Percentiles rank a stretch among this genome's conserved stretches.
These are phyloP conservation scores for Neoarthrinium moseri DNA, from an alignment of 2,329 filamentous ascomycete genomes.

Conservation along the genomic window DNA sequence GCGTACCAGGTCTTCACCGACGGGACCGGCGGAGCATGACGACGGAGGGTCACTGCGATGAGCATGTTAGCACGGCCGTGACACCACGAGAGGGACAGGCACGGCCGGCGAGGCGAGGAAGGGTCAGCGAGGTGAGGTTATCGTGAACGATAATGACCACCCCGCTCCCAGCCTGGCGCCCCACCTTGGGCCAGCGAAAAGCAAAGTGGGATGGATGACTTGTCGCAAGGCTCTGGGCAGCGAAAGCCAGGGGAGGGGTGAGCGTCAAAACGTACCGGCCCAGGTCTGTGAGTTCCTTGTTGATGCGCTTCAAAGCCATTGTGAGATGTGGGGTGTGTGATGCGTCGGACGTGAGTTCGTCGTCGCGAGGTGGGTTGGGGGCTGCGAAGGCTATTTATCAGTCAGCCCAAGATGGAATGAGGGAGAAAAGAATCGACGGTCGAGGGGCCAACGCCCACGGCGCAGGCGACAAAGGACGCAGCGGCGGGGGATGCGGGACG, in stretches of 20 bases:
- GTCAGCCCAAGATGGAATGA: slow-evolving; percentile 25
- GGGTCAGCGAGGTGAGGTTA: background rate
- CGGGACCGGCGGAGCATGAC: slow-evolving; percentile 95
- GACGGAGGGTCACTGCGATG: slow-evolving; percentile 85
- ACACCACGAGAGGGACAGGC: slow-evolving; percentile 15
- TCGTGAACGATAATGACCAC: slow-evolving; percentile 17
- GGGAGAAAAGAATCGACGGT: slow-evolving; percentile 20
- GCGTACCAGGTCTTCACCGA: slow-evolving; percentile 96
- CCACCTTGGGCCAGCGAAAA: slow-evolving; percentile 25
- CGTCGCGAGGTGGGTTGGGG: slow-evolving; percentile 13
- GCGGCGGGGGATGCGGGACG: slow-evolving; percentile 11
- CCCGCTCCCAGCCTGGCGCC: slow-evolving; percentile 23
- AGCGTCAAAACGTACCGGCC: slow-evolving; percentile 65
- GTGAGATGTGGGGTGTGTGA: slow-evolving; percentile 21
- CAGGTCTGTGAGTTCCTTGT: slow-evolving; percentile 89
- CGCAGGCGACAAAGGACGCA: slow-evolving; percentile 9
- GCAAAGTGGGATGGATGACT: slow-evolving; percentile 15
- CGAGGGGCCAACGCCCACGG: slow-evolving; percentile 4
- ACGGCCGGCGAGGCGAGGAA: background rate
- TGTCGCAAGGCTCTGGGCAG: slow-evolving; percentile 10
- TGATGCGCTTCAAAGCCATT: slow-evolving; percentile 93
- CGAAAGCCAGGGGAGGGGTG: slow-evolving; percentile 13
- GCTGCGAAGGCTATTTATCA: slow-evolving; percentile 22
- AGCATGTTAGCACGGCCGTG: slow-evolving; percentile 26
- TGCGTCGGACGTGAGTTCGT: slow-evolving; percentile 9